Evolutionary conservation across 768 basidiomycete genomes (phyloP).

Genomic region (Boletus reticulatus): DNA sequence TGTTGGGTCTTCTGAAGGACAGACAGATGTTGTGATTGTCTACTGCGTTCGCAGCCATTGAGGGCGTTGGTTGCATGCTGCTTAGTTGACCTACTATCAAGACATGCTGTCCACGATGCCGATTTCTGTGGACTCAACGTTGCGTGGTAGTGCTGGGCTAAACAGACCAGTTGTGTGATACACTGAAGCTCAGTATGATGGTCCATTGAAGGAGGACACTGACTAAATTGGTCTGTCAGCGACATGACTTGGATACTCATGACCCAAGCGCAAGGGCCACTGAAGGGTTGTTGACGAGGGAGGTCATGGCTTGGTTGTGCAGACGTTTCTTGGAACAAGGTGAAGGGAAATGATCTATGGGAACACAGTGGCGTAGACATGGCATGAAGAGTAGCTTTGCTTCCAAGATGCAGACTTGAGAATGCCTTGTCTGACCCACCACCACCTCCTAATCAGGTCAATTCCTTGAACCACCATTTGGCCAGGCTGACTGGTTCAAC

Average conservation of each 20-base stretch:
- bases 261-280: neutral
- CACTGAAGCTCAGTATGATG: conserved; percentile 23
- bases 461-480: conserved; percentile 70
- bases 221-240: neutral
- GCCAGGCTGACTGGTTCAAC: conserved; percentile 75
- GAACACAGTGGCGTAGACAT: conserved; percentile 34
- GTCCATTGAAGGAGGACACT: neutral
- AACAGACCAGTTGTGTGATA: conserved; percentile 22
- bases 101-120: conserved; percentile 8
- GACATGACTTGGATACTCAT: conserved; percentile 1
- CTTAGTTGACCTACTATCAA: conserved; percentile 14
- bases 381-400: conserved; percentile 58
- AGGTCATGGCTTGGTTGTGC: conserved; percentile 5
- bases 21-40: conserved; percentile 7
- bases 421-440: conserved; percentile 60
- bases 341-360: conserved; percentile 11
- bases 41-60: conserved; percentile 14
- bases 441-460: conserved; percentile 62
- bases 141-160: neutral
- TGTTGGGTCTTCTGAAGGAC: conserved; percentile 78
- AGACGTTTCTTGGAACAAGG: conserved; percentile 12
- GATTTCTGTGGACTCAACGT: conserved; percentile 27
- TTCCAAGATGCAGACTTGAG: conserved; percentile 69
- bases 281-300: conserved; percentile 9
- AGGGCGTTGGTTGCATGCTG: conserved; percentile 20